Evolutionary conservation across 768 basidiomycete genomes (phyloP), one percentile per base, ranked within the genome.

Genomic region (Infundibulicybe gibba): DNA sequence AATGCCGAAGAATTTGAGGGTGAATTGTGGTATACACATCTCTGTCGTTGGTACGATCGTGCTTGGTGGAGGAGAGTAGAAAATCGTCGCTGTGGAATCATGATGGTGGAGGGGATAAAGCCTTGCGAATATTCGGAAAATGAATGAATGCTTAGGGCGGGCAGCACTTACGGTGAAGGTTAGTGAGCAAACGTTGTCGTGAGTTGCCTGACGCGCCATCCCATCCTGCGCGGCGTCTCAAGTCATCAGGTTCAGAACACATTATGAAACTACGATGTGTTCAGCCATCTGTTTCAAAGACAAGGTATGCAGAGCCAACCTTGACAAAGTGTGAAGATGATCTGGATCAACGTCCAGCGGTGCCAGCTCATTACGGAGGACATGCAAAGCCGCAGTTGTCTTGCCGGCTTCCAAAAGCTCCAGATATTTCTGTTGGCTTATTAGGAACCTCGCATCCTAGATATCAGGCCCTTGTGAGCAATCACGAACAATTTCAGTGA

Each of bases 371-470:
- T 86, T 83, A 40, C 97, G 81, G 41, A 99, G 70, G 6, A 95
- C 88, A 45, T 85, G 78, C 34, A 99, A 68, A 12, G 97, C 97
- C 50, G 78, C 75, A 39, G 88, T 88, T 2, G 83, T 87, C 68
- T 85, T 83, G 56, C 79, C 80, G 3, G 80, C 77, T 59, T 97
- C 95, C 42, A 99, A 73, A 15, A 90, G 73, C 61, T 99, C 97
- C 35, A 98, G 75, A 65, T 97, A 99, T 69, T 97, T 94, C 77
- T 99, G 97, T 66, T 89, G 86, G 50, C 84, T 85, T 53, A 99
- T 90, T 50, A 94, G 71, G 65, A 94, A 97, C 50, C 74, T 82
- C 16, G 88, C 86, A 57, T 88, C 83, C 87, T 95, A 57, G 41
- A 50, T 45, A 50, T 55, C 49, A 50, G 49, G 21, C 34, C 6